These are phyloP conservation scores for Kregervanrija pseudodelftensis DNA, from an alignment of 805 yeast genomes.

Conservation along the genomic window DNA sequence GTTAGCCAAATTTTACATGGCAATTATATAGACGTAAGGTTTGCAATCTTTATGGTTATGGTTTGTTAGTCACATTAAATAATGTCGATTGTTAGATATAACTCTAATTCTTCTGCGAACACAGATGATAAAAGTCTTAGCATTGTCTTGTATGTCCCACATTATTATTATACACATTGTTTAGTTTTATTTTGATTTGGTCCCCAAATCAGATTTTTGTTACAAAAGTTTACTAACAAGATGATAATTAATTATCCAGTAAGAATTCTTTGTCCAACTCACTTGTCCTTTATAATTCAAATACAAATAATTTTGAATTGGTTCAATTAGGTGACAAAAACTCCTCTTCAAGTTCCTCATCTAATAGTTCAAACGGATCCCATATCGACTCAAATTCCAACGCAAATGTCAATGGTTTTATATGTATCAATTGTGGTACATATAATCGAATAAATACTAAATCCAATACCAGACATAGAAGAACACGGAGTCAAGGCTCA, in stretches of 20 bases:
- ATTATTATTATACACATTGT: background rate
- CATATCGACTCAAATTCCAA: background rate
- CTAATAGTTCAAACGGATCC: background rate
- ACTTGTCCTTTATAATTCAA: constrained; percentile 24
- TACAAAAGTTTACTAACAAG: background rate
- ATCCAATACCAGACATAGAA: background rate
- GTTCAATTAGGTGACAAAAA: constrained; percentile 13
- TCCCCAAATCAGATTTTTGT: background rate
- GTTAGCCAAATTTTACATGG: too few species aligned
- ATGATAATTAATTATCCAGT: constrained; percentile 1
- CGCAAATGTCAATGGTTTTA: constrained; percentile 6
- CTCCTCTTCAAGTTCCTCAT: background rate
- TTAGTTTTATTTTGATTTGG: background rate
- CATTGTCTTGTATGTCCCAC: constrained; percentile 4
- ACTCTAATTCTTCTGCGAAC: constrained; percentile 1
- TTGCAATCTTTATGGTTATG: too few species aligned
- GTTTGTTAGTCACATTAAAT: background rate
- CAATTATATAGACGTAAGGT: too few species aligned
- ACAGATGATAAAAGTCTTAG: background rate
- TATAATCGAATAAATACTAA: constrained; percentile 5
- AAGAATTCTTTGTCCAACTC: constrained; percentile 20
- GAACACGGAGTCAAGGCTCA: background rate
- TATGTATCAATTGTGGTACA: constrained; percentile 24
- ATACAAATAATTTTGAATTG: constrained; percentile 21
- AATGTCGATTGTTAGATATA: constrained; percentile 18